Base-by-base conservation (phyloP, 1,284 basidiomycete species). In the Lentinula novae-zelandiae region DNA sequence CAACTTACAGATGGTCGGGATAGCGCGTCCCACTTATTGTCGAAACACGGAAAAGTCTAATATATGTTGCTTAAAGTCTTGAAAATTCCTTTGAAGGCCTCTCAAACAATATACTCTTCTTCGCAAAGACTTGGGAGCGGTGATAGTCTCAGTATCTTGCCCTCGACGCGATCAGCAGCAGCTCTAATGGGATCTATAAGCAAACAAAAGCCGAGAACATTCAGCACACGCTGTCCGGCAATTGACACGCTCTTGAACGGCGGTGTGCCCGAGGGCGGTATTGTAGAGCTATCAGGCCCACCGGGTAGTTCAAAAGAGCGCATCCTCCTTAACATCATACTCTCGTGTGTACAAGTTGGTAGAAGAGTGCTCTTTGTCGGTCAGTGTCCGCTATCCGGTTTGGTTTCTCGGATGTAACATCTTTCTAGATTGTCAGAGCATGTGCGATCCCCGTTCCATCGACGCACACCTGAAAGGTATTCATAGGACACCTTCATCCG, bases 281-380 rank as follows among this genome's bases (percentile, higher is more conserved):
- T 90, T 62, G 74, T 91, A 39, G 89, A 91, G 72, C 73, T 91
- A 67, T 88, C 86, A 51, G 89, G 89, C 0, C 86, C 89, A 40
- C 89, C 89, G 1, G 89, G 89, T 48, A 80, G 81, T 53, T 79
- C 81, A 10, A 90, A 88, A 66, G 86, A 87, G 62, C 66, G 67
- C 2, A 66, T 89, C 2, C 80, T 81, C 2, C 69, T 80, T 9
- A 76, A 79, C 58, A 76, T 88, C 54, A 76, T 81, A 15, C 69
- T 71, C 42, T 76, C 71, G 5, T 83, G 85, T 61, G 71, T 82
- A 3, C 70, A 78, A 60, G 68, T 71, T 9, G 74, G 74, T 0
- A 76, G 83, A 51, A 76, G 78, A 38, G 78, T 86, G 9, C 69
- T 91, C 22, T 85, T 90, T 64, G 73, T 87, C 64, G 89, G 89